A percentile compares a stretch with the other conserved stretches of the same genome.
phyloP scores from a whole-genome alignment of 75 land plant species.

The Cunninghamia lanceolata region DNA sequence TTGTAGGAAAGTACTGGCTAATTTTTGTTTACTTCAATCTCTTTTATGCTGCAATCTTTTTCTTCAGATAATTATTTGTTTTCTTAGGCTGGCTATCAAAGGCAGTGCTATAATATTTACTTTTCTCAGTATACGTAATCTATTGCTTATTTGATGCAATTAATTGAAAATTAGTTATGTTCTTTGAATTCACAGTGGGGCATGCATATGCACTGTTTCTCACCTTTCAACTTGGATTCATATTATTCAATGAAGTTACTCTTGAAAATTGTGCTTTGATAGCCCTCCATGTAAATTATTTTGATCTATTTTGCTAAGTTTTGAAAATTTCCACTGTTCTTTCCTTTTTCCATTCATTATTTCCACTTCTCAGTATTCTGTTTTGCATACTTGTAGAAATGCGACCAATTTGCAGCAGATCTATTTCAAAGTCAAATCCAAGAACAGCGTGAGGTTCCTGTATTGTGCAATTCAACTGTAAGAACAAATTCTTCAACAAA shows the following conservation, averaged over 20 bases:
- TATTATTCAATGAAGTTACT: not conserved
- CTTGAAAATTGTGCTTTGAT: not conserved
- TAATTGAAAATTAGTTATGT: not conserved
- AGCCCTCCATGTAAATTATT: not conserved
- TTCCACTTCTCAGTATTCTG: constrained; percentile 5
- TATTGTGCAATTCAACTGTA: constrained; percentile 69
- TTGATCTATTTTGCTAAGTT: not conserved
- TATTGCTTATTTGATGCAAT: not conserved
- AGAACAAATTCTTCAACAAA: constrained; percentile 30
- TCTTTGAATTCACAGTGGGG: not conserved
- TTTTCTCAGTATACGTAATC: not conserved
- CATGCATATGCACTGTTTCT: not conserved
- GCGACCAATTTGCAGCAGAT: constrained; percentile 79
- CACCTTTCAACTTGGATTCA: not conserved
- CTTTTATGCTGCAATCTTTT: not conserved
- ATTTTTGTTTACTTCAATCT: not conserved
- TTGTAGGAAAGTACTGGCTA: not conserved
- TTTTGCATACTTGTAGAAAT: constrained; percentile 51
- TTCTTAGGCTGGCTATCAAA: not conserved
- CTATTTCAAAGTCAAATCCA: constrained; percentile 36
- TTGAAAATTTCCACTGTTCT: not conserved
- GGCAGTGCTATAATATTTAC: not conserved
- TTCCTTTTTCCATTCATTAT: not conserved
- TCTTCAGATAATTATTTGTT: not conserved
- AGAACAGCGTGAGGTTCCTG: constrained; percentile 40